Base-by-base conservation (phyloP, 2,329 filamentous ascomycete genomes). In the Penicillium expansum region DNA sequence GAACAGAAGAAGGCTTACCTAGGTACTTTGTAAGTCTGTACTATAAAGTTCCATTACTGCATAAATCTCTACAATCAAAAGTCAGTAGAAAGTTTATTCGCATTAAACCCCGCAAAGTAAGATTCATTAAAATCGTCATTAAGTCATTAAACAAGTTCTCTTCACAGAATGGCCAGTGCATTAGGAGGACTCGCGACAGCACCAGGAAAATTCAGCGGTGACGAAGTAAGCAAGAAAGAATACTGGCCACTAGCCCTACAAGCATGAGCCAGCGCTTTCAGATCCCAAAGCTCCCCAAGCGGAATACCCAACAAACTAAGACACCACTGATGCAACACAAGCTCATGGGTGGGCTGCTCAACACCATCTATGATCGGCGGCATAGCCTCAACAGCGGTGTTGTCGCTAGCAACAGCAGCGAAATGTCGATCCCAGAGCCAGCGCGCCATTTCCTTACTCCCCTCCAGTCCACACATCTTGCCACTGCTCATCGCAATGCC, bases 361-460 rank as follows among this genome's bases (percentile, higher is more conserved):
- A 62, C 29, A 7, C 56, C 60, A 44, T 62, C 35, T 0, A 62
- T n/a, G 5, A 65, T 57, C 5, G 62, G 61, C 2, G 67, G 61
- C 58, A 67, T 56, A n/a, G 62, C 63, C 52, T 70, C 69, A 10
- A 70, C 65, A 0, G 64, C 67, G 6, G 64, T 42, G 10, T 64
- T 67, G 27, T 71, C 69, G 20, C 65, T 64, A 1, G 61, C 66
- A 14, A 71, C 60, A 5, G 69, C 69, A 0, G 66, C 64, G 33
- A 86, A 84, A 18, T 76, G 74, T 18, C 76, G 69, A 41, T 85
- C 77, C 82, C 83, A 86, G 9, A 85, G 70, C 82, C 83, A 86
- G 9, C 77, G 72, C 3, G 82, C 74, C 18, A 78, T 77, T 6
- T 76, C 77, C 4, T 76, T 69, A 2, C 74, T 77, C 0, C 78